A percentile compares a stretch with the other conserved stretches of the same genome.
phyloP scores from a whole-genome alignment of 805 yeast genomes.

The Candida caryicola region DNA sequence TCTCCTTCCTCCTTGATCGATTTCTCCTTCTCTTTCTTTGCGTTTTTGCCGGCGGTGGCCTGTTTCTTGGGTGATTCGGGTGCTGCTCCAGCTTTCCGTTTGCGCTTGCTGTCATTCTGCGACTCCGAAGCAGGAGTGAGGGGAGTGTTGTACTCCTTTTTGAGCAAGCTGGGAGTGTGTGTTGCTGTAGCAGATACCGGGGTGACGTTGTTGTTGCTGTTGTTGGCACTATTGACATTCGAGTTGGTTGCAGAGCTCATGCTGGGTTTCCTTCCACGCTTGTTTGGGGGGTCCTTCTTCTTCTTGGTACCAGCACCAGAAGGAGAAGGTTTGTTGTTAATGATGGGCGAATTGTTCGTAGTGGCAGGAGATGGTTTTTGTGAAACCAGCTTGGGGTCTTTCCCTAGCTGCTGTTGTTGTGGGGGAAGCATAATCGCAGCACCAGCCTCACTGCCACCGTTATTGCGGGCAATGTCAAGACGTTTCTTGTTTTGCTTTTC shows the following conservation, averaged over 20 bases:
- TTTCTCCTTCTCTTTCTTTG: slow-evolving; percentile 20
- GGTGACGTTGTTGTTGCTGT: slow-evolving; percentile 11
- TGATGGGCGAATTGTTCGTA: slow-evolving; percentile 29
- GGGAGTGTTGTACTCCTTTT: slow-evolving; percentile 38
- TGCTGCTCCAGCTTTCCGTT: slow-evolving; percentile 24
- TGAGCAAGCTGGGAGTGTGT: slow-evolving; percentile 21
- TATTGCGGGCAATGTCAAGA: slow-evolving; percentile 49
- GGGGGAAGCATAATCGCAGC: slow-evolving; percentile 21
- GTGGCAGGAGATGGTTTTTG: slow-evolving; percentile 24
- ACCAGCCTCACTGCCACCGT: slow-evolving; percentile 15
- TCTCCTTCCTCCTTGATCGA: slow-evolving; percentile 25
- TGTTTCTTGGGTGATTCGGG: slow-evolving; percentile 38
- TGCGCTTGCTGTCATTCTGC: slow-evolving; percentile 25
- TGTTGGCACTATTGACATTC: slow-evolving; percentile 5
- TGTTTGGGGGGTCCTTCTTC: slow-evolving; percentile 30
- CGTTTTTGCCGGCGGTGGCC: slow-evolving; percentile 11
- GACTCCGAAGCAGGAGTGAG: slow-evolving; percentile 42
- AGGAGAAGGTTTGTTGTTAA: slow-evolving; percentile 36
- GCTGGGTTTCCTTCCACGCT: slow-evolving; percentile 34
- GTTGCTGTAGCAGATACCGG: slow-evolving; percentile 14
- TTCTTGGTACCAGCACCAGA: slow-evolving; percentile 17
- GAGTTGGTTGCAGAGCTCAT: slow-evolving; percentile 16
- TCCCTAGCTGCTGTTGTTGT: slow-evolving; percentile 9
- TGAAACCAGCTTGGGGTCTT: slow-evolving; percentile 4
- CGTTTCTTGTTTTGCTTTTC: slow-evolving; percentile 75